phyloP scores from a whole-genome alignment of 805 yeast genomes.

The Lipomyces kockii region DNA sequence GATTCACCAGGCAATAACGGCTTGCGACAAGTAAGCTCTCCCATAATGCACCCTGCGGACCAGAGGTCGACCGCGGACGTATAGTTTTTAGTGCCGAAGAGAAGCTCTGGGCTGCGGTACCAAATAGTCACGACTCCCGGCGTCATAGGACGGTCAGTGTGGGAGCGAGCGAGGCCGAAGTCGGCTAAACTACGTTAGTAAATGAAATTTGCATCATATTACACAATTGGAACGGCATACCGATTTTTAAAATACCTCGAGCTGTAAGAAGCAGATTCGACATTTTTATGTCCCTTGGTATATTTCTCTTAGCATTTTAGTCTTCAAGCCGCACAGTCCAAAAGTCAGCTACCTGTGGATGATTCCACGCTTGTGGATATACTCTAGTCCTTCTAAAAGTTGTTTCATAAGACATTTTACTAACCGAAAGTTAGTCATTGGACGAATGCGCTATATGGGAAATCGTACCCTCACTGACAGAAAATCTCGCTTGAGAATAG shows the following conservation, averaged over 20 bases:
- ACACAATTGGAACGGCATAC: slow-evolving; percentile 4
- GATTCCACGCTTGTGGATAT: slow-evolving; percentile 24
- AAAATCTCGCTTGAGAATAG: slow-evolving; percentile 15
- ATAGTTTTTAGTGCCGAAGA: slow-evolving; percentile 85
- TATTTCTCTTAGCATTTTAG: neutral
- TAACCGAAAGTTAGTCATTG: neutral
- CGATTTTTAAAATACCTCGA: slow-evolving; percentile 33
- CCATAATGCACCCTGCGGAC: slow-evolving; percentile 92
- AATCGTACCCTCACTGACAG: slow-evolving; percentile 26
- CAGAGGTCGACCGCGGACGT: slow-evolving; percentile 90
- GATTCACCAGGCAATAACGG: slow-evolving; percentile 86
- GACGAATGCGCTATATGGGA: neutral
- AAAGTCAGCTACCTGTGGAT: slow-evolving; percentile 23
- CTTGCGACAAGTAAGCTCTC: slow-evolving; percentile 71
- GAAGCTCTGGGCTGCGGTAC: slow-evolving; percentile 95
- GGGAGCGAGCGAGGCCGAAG: slow-evolving; percentile 44
- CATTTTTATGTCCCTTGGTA: slow-evolving; percentile 28
- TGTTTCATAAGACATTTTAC: slow-evolving; percentile 33
- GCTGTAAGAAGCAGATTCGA: slow-evolving; percentile 32
- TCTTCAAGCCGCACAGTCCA: neutral
- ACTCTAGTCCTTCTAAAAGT: slow-evolving; percentile 29
- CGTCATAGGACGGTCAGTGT: slow-evolving; percentile 29
- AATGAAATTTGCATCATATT: neutral
- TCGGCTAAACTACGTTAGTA: slow-evolving; percentile 19
- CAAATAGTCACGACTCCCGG: slow-evolving; percentile 79